These are phyloP conservation scores for Pelargonium fulgidum DNA, from an alignment of 441 rosid genomes.

Conservation along the genomic window DNA sequence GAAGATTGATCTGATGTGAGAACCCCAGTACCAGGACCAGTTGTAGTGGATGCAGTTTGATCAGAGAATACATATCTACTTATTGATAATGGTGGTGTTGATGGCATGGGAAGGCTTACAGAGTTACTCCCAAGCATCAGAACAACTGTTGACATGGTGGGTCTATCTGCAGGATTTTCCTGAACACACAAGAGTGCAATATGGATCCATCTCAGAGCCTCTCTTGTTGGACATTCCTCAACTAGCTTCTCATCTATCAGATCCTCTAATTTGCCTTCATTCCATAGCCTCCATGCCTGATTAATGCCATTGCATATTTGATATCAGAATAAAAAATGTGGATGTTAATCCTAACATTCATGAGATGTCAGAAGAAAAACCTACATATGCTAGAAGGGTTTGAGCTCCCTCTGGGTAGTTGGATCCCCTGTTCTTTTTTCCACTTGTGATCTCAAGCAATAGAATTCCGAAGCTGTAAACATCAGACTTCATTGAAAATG, in stretches of 20 bases:
- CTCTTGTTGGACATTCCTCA: conserved; percentile 12
- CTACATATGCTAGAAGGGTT: conserved; percentile 35
- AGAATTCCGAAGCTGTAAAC: conserved; percentile 43
- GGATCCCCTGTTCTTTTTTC: conserved; percentile 29
- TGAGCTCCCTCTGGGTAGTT: conserved; percentile 19
- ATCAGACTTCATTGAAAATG: conserved; percentile 37
- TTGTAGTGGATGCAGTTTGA: conserved; percentile 2
- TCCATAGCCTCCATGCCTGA: conserved; percentile 34
- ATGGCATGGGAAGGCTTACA: conserved; percentile 13
- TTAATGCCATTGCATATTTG: neutral
- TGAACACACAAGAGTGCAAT: conserved; percentile 36
- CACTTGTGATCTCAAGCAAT: conserved; percentile 39
- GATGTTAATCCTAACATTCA: neutral
- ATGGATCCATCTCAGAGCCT: conserved; percentile 35
- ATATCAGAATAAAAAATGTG: neutral
- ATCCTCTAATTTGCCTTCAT: conserved; percentile 16
- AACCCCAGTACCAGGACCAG: too few relatives aligned
- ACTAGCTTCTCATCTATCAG: conserved; percentile 23
- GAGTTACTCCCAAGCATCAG: conserved; percentile 21
- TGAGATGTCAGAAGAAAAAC: conserved; percentile 10
- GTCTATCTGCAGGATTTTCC: conserved; percentile 32
- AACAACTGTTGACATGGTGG: conserved; percentile 27
- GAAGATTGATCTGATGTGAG: neutral
- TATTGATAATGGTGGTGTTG: conserved; percentile 26
- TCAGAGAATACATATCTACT: conserved; percentile 1